These are phyloP conservation scores for Lactifluus volemus DNA, from an alignment of 768 basidiomycete species.

Conservation along the genomic window DNA sequence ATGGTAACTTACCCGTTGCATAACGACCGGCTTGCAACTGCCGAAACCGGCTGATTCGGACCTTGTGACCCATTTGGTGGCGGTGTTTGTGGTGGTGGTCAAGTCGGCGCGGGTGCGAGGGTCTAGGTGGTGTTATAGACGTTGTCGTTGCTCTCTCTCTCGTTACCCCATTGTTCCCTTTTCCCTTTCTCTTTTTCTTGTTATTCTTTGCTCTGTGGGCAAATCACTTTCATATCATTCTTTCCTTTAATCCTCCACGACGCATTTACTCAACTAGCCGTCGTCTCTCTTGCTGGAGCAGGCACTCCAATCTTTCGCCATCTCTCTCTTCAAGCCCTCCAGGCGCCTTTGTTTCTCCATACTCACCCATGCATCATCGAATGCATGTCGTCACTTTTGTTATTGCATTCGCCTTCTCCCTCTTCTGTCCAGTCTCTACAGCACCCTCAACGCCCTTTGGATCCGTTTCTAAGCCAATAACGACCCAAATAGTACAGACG, in stretches of 20 bases:
- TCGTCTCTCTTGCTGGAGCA: slow-evolving; percentile 29
- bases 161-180: not conserved
- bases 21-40: not conserved
- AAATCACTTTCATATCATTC: slow-evolving; percentile 21
- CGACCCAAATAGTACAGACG: slow-evolving; percentile 29
- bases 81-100: not conserved
- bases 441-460: not conserved
- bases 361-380: slow-evolving; percentile 24
- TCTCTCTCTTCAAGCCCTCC: slow-evolving; percentile 13
- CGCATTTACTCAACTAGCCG: slow-evolving; percentile 19
- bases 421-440: slow-evolving; percentile 4
- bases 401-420: not conserved
- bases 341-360: slow-evolving; percentile 13
- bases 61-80: not conserved
- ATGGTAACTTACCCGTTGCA: not conserved
- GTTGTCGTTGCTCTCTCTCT: not conserved
- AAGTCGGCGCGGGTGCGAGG: not conserved
- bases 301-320: slow-evolving; percentile 30
- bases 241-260: slow-evolving; percentile 21
- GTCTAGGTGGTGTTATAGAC: not conserved
- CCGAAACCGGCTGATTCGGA: not conserved
- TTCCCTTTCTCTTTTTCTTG: not conserved
- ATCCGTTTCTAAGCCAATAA: slow-evolving; percentile 26
- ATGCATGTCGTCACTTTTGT: not conserved
- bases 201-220: slow-evolving; percentile 29